Base-by-base conservation (phyloP, 2,329 filamentous ascomycete genomes). In the Claviceps purpurea region DNA sequence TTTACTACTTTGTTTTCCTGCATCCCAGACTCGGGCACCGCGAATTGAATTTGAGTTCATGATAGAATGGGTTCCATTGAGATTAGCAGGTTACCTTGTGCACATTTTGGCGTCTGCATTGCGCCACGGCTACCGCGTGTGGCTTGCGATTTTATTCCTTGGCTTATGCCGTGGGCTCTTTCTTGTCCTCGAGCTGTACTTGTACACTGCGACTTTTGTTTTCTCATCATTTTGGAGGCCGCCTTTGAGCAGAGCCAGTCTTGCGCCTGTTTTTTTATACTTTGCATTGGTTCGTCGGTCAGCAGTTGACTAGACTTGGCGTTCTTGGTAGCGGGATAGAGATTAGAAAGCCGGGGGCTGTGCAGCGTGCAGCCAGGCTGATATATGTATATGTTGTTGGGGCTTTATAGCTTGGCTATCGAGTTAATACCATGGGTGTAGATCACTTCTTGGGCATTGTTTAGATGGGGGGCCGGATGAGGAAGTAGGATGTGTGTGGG, bases 281-380 rank as follows among this genome's bases (percentile, higher is more conserved):
- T 16, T 47, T 47, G 10, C 42, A 4, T 43, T 26, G n/a, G 1
- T 47, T 47, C 8, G 47, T 52, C 38, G 14, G 30, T 51, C 26
- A 49, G 50, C 52, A 50, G 47, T 55, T 49, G 50, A 26, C 26
- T 44, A 51, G 38, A 48, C 44, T 40, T 45, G 52, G 44, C 52
- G 52, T 53, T 53, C 22, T 45, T 41, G 24, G 26, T 39, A 26
- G 48, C 44, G 16, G 48, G 44, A 47, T 44, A 37, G 38, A 47
- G 18, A 34, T 11, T 11, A 34, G 10, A 34, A 10, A 34, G 30
- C 10, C 10, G 30, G 10, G 3, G 30, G 30, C 30, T 34, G 4
- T 34, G 30, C 30, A 34, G 30, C 30, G 10, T 34, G 30, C 30
- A 34, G 30, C 3, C 30, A 34, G 30, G 8, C 30, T 34, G 30